Conservation (phyloP, 495 filamentous ascomycete genomes). For the Penicillium psychrofluorescens region DNA sequence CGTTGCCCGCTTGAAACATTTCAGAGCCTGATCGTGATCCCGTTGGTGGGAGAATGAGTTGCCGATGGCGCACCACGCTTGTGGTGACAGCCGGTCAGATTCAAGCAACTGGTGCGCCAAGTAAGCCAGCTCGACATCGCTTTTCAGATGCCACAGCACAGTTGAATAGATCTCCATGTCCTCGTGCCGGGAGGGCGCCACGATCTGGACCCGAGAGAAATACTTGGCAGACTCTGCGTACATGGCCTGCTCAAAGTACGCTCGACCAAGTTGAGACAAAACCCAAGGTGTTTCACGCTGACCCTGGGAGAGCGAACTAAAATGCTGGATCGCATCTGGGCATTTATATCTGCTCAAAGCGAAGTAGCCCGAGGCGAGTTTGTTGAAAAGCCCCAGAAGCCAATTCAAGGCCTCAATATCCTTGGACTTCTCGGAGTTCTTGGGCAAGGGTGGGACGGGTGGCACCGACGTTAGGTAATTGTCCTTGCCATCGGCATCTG, state of each 20-base stretch:
- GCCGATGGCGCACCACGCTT: constrained; percentile 92
- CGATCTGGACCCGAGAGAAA: constrained; percentile 65
- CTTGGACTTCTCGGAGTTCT: constrained; percentile 41
- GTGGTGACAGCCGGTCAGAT: constrained; percentile 74
- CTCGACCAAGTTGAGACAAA: constrained; percentile 78
- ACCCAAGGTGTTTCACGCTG: constrained; percentile 97
- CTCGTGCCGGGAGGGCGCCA: constrained; percentile 71
- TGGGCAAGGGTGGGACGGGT: constrained; percentile 16
- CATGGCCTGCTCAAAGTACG: constrained; percentile 78
- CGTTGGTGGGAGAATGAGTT: constrained; percentile 93
- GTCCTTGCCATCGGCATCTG: constrained; percentile 62
- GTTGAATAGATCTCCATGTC: constrained; percentile 99
- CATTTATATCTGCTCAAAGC: constrained; percentile 71
- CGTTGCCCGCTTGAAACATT: constrained; percentile 91
- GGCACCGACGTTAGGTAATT: constrained; percentile 30
- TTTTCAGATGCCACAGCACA: constrained; percentile 91
- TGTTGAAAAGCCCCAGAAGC: constrained; percentile 77
- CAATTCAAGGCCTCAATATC: constrained; percentile 68
- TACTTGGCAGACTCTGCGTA: constrained; percentile 81
- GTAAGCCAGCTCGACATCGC: constrained; percentile 84
- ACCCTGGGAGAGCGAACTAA: constrained; percentile 56
- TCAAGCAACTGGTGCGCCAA: constrained; percentile 86
- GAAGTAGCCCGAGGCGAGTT: constrained; percentile 73
- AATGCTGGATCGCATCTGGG: constrained; percentile 63
- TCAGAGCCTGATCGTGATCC: constrained; percentile 89